Percentiles rank a stretch among this genome's conserved stretches.
These are phyloP conservation scores for Hyphodiscus sp. DNA, from an alignment of 2,329 filamentous ascomycete genomes.

Conservation along the genomic window DNA sequence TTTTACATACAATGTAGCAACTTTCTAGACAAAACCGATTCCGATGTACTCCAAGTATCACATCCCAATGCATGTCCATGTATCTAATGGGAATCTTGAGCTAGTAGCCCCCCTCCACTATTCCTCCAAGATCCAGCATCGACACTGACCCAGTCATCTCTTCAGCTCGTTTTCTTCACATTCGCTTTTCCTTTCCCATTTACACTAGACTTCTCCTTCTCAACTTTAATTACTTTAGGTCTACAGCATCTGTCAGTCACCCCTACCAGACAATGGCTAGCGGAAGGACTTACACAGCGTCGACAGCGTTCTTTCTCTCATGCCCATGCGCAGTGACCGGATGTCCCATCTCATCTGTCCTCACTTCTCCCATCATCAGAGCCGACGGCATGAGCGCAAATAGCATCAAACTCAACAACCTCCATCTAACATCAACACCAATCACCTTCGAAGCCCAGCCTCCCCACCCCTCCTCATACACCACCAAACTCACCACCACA, in stretches of 20 bases:
- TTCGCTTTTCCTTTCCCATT: not conserved
- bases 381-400: constrained; percentile 25
- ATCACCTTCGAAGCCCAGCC: constrained; percentile 18
- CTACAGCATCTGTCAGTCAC: not conserved
- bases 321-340: constrained; percentile 19
- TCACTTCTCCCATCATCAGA: constrained; percentile 26
- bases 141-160: not conserved
- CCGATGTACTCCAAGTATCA: not conserved
- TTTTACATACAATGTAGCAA: not conserved
- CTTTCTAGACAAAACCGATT: not conserved
- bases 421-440: constrained; percentile 6
- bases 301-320: constrained; percentile 13
- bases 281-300: constrained; percentile 15
- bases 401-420: constrained; percentile 7
- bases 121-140: not conserved
- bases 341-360: constrained; percentile 27
- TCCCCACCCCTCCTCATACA: constrained; percentile 19
- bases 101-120: not conserved
- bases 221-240: not conserved
- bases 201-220: not conserved
- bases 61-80: too few species aligned
- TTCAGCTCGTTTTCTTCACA: not conserved
- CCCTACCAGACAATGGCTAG: not conserved
- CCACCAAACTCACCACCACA: constrained; percentile 10
- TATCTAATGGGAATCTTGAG: too few species aligned